Percentiles rank a stretch among this genome's conserved stretches.
phyloP scores from a whole-genome alignment of 805 yeast genomes.

The Starmerella powellii region DNA sequence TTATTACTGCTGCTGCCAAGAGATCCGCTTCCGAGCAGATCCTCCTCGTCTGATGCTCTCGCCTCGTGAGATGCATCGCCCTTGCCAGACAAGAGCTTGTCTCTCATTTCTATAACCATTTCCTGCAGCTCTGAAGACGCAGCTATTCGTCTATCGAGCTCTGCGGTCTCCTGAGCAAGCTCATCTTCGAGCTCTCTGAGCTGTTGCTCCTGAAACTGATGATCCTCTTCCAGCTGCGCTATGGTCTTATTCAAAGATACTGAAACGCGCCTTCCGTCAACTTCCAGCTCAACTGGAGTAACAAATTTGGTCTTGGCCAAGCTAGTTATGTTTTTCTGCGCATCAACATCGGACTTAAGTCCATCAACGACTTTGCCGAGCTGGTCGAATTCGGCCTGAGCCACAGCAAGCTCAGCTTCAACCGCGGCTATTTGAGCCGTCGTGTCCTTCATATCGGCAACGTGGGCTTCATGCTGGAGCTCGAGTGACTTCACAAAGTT shows the following conservation, averaged over 20 bases:
- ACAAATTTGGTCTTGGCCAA: constrained; percentile 5
- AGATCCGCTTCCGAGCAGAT: too few species aligned
- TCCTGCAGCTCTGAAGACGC: not conserved
- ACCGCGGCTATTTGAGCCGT: not conserved
- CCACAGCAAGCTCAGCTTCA: not conserved
- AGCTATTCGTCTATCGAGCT: not conserved
- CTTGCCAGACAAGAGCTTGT: not conserved
- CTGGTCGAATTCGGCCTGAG: constrained; percentile 5
- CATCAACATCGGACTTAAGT: constrained; percentile 16
- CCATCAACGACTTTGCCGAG: constrained; percentile 18
- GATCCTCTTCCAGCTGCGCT: constrained; percentile 3
- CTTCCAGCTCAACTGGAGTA: not conserved
- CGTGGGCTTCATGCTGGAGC: constrained; percentile 7
- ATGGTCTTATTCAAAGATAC: constrained; percentile 3
- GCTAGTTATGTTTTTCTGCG: constrained; percentile 8
- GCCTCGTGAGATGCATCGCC: too few species aligned
- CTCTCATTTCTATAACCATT: not conserved
- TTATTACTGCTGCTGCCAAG: too few species aligned
- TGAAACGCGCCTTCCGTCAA: not conserved
- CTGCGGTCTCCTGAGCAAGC: not conserved
- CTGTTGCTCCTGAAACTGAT: not conserved
- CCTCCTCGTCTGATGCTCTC: too few species aligned
- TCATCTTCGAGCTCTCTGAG: constrained; percentile 5
- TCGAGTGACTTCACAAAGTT: constrained; percentile 7
- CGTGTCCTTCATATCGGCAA: not conserved